Base-by-base conservation (phyloP, 176 grass and related monocot genomes). In the Musa acuminata region DNA sequence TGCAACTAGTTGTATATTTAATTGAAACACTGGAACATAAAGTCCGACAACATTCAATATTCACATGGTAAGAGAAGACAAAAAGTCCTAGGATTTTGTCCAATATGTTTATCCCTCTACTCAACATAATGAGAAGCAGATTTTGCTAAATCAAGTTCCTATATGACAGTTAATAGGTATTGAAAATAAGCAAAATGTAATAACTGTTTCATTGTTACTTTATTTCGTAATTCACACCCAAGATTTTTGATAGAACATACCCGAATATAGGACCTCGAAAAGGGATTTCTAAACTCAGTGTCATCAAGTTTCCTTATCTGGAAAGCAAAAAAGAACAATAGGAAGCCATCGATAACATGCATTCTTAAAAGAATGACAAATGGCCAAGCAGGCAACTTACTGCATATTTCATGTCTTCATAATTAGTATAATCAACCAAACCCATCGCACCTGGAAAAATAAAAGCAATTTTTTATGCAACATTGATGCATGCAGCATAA, bases 351-450 rank as follows among this genome's bases (percentile, higher is more conserved):
- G 6, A n/a, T 60, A 58, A 58, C 53, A 74, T 43, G 25, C 6
- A 74, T 57, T 23, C 19, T 11, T 62, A 50, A 66, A 23, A 77
- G 43, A 77, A 26, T 16, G 12, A 2, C 6, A 11, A 11, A 3
- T 8, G 7, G 7, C 27, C 19, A 20, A 51, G 14, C 6, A 19
- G 1, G 43, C n/a, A 51, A 51, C 75, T 77, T 77, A 77, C 75
- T 66, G 75, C 75, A 77, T 77, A 77, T 64, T 77, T 77, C 75
- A 77, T 77, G 62, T 77, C 75, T 23, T 77, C 75, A 54, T 29
- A 53, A 77, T 77, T 77, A 19, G 75, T 77, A 53, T 77, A 77
- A 26, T 77, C 75, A 53, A 77, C 75, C 62, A 77, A 77, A 77
- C 75, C 75, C 75, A 77, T 77, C 5, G 58, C 60, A 52, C 75